These are phyloP conservation scores for Lactarius pseudohatsudake DNA, from an alignment of 768 basidiomycete species.

Conservation along the genomic window DNA sequence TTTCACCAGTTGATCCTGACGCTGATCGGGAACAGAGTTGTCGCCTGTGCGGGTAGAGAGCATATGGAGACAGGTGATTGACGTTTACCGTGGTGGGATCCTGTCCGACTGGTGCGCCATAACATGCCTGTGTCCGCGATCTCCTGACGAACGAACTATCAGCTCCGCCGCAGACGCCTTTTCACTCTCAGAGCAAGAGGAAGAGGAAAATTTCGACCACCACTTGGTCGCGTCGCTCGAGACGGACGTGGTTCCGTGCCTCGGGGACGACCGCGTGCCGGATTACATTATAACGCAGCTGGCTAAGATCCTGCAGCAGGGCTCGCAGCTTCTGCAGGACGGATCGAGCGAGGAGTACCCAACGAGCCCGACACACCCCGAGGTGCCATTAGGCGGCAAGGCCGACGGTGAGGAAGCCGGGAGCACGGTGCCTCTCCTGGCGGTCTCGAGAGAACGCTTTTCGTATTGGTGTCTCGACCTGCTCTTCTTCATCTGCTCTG, in stretches of 20 bases:
- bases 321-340: conserved; percentile 52
- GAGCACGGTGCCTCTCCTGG: conserved; percentile 55
- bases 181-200: conserved; percentile 62
- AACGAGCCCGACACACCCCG: conserved; percentile 27
- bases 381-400: neutral
- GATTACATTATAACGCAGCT: conserved; percentile 68
- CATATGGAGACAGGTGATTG: conserved; percentile 83
- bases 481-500: conserved; percentile 76
- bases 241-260: conserved; percentile 72
- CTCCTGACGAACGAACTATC: neutral
- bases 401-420: conserved; percentile 1
- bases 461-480: conserved; percentile 93
- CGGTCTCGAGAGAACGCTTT: conserved; percentile 78
- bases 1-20: neutral
- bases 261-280: conserved; percentile 68
- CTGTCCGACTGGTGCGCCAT: conserved; percentile 74
- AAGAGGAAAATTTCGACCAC: conserved; percentile 84
- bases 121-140: neutral
- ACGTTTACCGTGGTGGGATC: conserved; percentile 79
- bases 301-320: conserved; percentile 68
- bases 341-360: conserved; percentile 25
- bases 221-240: conserved; percentile 77
- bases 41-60: conserved; percentile 67
- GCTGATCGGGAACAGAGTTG: conserved; percentile 43
- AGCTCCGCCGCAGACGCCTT: conserved; percentile 62